phyloP scores from a whole-genome alignment of 441 rosid genomes.

The Erysimum cheiri region DNA sequence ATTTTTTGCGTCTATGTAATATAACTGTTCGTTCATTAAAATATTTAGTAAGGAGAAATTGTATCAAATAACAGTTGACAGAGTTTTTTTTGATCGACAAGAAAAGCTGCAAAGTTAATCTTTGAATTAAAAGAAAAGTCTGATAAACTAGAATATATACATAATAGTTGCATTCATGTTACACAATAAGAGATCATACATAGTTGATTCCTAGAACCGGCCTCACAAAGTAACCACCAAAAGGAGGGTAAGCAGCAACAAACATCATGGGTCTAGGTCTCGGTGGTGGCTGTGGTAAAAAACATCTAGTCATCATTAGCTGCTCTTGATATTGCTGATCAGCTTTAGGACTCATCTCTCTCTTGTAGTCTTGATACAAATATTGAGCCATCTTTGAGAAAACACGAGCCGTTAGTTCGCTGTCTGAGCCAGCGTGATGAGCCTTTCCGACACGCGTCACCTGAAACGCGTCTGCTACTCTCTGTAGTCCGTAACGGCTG shows the following conservation, averaged over 20 bases:
- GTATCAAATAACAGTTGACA: background rate
- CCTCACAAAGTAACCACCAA: background rate
- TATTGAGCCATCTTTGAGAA: background rate
- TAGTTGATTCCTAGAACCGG: background rate
- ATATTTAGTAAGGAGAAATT: background rate
- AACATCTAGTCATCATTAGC: background rate
- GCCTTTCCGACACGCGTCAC: constrained; percentile 27
- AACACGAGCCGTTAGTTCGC: constrained; percentile 23
- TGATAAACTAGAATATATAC: background rate
- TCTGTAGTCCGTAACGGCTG: constrained; percentile 21
- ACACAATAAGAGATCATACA: background rate
- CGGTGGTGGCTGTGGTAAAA: background rate
- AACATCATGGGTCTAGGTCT: background rate
- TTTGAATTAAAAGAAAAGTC: background rate
- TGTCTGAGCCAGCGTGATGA: constrained; percentile 41
- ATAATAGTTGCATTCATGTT: background rate
- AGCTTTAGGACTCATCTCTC: background rate
- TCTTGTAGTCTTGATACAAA: background rate
- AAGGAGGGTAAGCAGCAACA: constrained; percentile 7
- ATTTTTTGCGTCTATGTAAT: background rate
- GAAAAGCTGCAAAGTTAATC: background rate
- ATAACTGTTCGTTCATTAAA: background rate
- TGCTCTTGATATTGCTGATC: background rate
- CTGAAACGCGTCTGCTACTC: constrained; percentile 2
- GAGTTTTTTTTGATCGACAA: background rate